Percentiles rank a stretch among this genome's conserved stretches.
Evolutionary conservation across 78 protist species (phyloP).

Genomic region (Isochrysis galbana): DNA sequence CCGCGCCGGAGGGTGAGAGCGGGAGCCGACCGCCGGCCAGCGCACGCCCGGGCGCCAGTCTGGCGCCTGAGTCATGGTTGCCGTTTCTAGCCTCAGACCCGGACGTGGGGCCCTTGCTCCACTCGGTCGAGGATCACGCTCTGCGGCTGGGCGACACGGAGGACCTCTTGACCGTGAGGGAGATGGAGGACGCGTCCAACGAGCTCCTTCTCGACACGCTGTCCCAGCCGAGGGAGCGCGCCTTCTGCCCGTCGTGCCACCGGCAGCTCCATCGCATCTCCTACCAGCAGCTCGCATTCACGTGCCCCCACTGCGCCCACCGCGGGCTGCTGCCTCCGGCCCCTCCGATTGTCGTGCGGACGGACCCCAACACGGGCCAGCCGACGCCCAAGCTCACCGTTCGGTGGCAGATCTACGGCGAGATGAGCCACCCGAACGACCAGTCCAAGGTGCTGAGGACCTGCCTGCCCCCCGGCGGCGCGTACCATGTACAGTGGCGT

Average conservation of each 20-base stretch:
- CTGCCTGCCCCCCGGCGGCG: not conserved
- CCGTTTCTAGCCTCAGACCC: not conserved
- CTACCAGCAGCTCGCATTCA: not conserved
- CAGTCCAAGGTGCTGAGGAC: not conserved
- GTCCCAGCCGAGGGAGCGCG: not conserved
- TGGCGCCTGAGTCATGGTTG: not conserved
- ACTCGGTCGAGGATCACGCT: not conserved
- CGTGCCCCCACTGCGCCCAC: not conserved
- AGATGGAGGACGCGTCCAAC: not conserved
- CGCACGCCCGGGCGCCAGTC: not conserved
- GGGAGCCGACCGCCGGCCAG: not conserved
- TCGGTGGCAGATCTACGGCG: not conserved
- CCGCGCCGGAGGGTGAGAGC: too few relatives aligned
- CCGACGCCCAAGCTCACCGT: not conserved
- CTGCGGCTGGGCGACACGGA: not conserved
- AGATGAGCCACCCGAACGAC: not conserved
- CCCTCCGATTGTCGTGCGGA: not conserved
- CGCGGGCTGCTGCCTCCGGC: not conserved
- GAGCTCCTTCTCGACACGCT: not conserved
- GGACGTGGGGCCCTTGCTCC: not conserved
- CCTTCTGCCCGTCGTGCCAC: not conserved
- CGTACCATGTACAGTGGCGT: slow-evolving; percentile 6
- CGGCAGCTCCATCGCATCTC: not conserved
- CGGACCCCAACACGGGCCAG: not conserved
- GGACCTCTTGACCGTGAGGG: not conserved